Base-by-base conservation (phyloP, 306 rosid species). In the Spatholobus suberectus region DNA sequence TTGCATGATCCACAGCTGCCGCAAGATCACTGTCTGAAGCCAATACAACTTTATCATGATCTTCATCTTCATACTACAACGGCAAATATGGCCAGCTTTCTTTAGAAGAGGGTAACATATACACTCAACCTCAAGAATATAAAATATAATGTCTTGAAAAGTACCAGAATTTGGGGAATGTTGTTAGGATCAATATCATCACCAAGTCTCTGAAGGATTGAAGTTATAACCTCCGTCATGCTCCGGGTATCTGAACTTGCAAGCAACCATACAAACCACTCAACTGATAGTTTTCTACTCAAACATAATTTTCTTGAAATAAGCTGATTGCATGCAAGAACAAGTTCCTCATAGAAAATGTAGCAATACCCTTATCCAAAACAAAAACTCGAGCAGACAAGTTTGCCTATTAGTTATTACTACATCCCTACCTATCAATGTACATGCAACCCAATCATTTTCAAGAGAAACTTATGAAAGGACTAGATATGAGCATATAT, bases 1-100 rank as follows among this genome's bases (percentile, higher is more conserved):
- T 94, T 69, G 99, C 99, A 55, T 96, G 99, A 72, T 94, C 98
- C 78, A 96, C 95, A 32, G 99, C 99, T 23, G 95, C 92, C 57
- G 89, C 86, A 77, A 96, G 99, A 88, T 96, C 99, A 61, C 84
- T 77, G 80, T 96, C 99, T 61, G 98, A 90, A 84, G 97, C 92
- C 83, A 96, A 87, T 11, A 96, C 84, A 80, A 96, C 98, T 87
- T 96, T 96, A 75, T 96, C 99, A 20, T 77, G 94, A 87, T 96
- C 99, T 88, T 94, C 99, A 17, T 96, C 99, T 87, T 96, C 99
- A 47, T 96, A 96, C 99, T 96, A 61, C 86, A 85, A 61, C 68
- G 5, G 73, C 49, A 78, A 68, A 26, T 27, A 69, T 65, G 75
- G 26, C 58, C 72, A 76, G 66, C 70, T 73, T 54, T 32, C 51